phyloP scores from a whole-genome alignment of 495 filamentous ascomycete species.

The Tuber microsphaerosporum region DNA sequence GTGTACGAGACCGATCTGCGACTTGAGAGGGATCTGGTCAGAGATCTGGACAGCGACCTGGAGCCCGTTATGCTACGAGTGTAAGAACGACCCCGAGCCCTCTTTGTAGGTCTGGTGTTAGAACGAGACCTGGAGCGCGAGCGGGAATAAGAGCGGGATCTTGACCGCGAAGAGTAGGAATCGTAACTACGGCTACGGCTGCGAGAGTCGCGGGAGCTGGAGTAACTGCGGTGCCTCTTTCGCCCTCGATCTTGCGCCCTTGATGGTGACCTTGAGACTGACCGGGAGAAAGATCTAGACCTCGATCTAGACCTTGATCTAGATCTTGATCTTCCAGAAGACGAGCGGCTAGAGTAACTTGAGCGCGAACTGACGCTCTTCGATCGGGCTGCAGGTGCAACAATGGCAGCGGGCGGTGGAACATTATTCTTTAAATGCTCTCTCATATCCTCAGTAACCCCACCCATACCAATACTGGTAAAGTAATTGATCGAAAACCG shows the following conservation, averaged over 20 bases:
- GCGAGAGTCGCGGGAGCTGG: conserved; percentile 20
- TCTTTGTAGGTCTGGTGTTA: conserved; percentile 15
- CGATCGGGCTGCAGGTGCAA: conserved; percentile 51
- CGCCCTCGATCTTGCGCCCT: conserved; percentile 19
- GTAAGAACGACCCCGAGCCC: conserved; percentile 3
- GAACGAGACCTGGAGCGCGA: conserved; percentile 31
- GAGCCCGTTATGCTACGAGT: neutral
- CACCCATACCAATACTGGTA: conserved; percentile 92
- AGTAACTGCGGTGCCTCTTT: conserved; percentile 33
- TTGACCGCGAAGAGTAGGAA: conserved; percentile 42
- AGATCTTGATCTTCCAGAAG: conserved; percentile 45
- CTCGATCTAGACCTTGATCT: conserved; percentile 39
- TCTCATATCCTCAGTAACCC: conserved; percentile 89
- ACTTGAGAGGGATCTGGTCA: conserved; percentile 14
- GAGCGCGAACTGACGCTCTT: conserved; percentile 62
- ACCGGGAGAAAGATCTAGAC: conserved; percentile 31
- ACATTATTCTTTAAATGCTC: conserved; percentile 71
- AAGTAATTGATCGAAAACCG: conserved; percentile 99
- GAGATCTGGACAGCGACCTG: conserved; percentile 11
- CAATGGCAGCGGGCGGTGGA: conserved; percentile 60
- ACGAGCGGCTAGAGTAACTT: conserved; percentile 51
- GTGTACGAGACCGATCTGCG: conserved; percentile 23
- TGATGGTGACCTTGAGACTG: conserved; percentile 17
- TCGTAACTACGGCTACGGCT: conserved; percentile 17
- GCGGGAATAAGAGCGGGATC: conserved; percentile 44